Evolutionary conservation across 2,329 filamentous ascomycete genomes (phyloP), one percentile per base, ranked within the genome.

Genomic region (Venturia aucupariae): DNA sequence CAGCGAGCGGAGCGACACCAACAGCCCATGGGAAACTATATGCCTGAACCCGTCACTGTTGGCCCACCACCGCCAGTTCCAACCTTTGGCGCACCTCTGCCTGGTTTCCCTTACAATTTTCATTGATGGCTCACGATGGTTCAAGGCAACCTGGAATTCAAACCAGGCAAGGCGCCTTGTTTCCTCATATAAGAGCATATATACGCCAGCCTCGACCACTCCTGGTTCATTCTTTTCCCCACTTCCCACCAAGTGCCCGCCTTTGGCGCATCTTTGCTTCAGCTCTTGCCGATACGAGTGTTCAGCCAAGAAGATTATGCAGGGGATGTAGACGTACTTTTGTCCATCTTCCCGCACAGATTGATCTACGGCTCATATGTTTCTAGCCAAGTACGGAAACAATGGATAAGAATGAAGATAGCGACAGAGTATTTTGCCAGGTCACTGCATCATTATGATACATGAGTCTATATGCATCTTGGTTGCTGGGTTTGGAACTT

Each of bases 51-150:
- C 17, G 64, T 68, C 41, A 73, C 73, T 55, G 71, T 77, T 27
- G 73, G 73, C 46, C 75, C 74, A 44, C 74, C 75, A 35, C 75
- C 75, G 6, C 72, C 75, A 22, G 75, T 77, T 41, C 75, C 75
- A 27, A 71, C 71, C 10, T 77, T 77, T 64, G 75, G 75, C 0
- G 76, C 75, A 65, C 72, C 69, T 61, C 67, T 74, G 41, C 67
- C 67, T 35, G 63, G 66, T 13, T 57, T 65, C 19, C 63, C 63
- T 24, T 64, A 57, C 51, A 59, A 46, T 39, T 59, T 57, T 27
- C 62, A 48, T 32, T 64, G n/a, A 62, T 32, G 35, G 38, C 59
- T 60, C 35, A 57, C 24, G 3, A n/a, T n/a, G n/a, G 7, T 57
- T 57, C 30, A 35, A 54, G 51, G 30, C 30, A 57, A 19, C 10